Evolutionary conservation across 441 rosid species (phyloP), one percentile per base, ranked within the genome.

Genomic region (Macaranga tanarius): DNA sequence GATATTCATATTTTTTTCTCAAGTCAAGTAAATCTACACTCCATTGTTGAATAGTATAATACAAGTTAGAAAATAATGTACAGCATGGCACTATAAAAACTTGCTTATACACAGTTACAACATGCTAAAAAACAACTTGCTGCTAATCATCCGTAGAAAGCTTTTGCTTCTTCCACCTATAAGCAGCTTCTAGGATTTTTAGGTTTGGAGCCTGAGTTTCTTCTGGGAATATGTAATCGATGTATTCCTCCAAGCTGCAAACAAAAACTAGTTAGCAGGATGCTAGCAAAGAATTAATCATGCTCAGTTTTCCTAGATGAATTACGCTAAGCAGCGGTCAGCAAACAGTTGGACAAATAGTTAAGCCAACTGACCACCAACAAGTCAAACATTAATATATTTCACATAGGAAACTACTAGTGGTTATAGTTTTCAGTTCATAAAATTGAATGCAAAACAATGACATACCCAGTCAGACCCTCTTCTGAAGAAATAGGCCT

Each of bases 171-270:
- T 95, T 95, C 97, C 99, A 94, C 48, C 77, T 84, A 16, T 83
- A 84, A 0, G 99, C 99, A 50, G 95, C 96, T 84, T 95, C 97
- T 59, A 95, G 78, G 44, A 95, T 90, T 86, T 89, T 92, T 67
- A 92, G 84, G 67, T 85, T 88, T 7, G 95, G 87, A 0, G 97
- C 82, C 74, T 90, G 95, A 11, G 90, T 78, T 82, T 95, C 99
- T 79, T 91, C 98, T 2, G 98, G 98, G 82, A 85, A 92, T 38
- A 91, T 58, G 42, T 92, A 91, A 42, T 95, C 99, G 2, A 89
- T 85, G 69, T 79, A 95, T 68, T 92, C 98, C 79, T 95, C 99
- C 2, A 76, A 83, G 82, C 99, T 92, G 91, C 47, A 26, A 69
- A 6, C 52, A 67, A 52, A 62, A 69, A 13, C 23, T 51, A 25